Conservation (phyloP, 2,329 filamentous ascomycete genomes). For the Rhynchosporium secalis region DNA sequence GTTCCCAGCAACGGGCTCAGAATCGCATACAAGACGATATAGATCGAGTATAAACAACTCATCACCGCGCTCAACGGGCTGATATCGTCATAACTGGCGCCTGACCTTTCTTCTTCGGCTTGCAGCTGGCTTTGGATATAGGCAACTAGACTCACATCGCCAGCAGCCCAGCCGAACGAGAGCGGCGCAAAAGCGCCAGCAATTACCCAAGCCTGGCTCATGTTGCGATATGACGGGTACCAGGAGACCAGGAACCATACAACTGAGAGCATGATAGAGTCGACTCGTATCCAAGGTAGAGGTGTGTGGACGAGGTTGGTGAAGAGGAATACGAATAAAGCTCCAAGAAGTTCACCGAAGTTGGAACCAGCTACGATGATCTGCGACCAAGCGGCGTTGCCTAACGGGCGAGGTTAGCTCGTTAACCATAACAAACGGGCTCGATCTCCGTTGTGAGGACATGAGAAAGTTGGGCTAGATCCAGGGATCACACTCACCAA, state of each 20-base stretch:
- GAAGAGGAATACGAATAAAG: conserved; percentile 6
- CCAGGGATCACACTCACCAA: neutral
- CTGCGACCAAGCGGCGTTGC: conserved; percentile 11
- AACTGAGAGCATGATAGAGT: neutral
- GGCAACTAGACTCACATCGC: conserved; percentile 10
- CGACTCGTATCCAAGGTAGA: conserved; percentile 8
- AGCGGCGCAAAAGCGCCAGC: neutral
- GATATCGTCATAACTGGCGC: neutral
- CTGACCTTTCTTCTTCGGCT: neutral
- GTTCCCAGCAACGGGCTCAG: conserved; percentile 6
- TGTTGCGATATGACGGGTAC: neutral
- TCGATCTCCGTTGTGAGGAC: neutral
- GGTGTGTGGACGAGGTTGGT: neutral
- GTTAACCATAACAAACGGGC: neutral
- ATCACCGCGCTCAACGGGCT: conserved; percentile 6
- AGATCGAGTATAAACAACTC: conserved; percentile 8
- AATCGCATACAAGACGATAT: conserved; percentile 7
- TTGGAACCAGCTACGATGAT: conserved; percentile 9
- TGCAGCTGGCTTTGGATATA: conserved; percentile 11
- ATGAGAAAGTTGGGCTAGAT: neutral
- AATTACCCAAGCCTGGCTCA: conserved; percentile 1
- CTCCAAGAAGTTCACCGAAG: conserved; percentile 9
- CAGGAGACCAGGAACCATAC: conserved; percentile 9
- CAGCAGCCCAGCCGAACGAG: conserved; percentile 9
- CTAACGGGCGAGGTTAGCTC: neutral